A percentile compares a stretch with the other conserved stretches of the same genome.
Evolutionary conservation across 139 green algal genomes (phyloP).

Genomic region (Nannochloris sp.): DNA sequence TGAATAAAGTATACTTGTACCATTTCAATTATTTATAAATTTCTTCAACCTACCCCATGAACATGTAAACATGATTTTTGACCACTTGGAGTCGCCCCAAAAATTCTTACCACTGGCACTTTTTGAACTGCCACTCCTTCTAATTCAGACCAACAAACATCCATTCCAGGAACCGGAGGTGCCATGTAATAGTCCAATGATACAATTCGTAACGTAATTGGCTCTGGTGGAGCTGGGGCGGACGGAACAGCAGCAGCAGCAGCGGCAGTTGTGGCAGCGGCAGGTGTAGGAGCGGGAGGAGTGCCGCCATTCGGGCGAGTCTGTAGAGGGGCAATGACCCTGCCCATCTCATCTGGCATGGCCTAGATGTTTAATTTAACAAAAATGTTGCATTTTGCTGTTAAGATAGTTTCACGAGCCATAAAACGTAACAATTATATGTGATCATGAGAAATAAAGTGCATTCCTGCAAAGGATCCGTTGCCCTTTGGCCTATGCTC

Average conservation of each 20-base stretch:
- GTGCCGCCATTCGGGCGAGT: neutral
- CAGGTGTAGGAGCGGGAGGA: neutral
- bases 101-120: conserved; percentile 89
- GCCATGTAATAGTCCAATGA: conserved; percentile 82
- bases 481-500: too few relatives aligned
- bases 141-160: conserved; percentile 58
- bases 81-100: conserved; percentile 75
- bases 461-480: too few relatives aligned
- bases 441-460: too few relatives aligned
- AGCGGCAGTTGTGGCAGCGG: too few relatives aligned
- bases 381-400: too few relatives aligned
- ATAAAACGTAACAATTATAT: too few relatives aligned
- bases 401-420: too few relatives aligned
- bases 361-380: neutral
- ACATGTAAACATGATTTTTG: conserved; percentile 88
- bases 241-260: too few relatives aligned
- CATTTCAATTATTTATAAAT: too few relatives aligned
- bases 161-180: conserved; percentile 62
- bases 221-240: conserved; percentile 1
- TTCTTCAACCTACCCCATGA: too few relatives aligned
- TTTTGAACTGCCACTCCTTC: conserved; percentile 46
- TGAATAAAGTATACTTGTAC: too few relatives aligned
- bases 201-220: conserved; percentile 44
- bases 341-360: neutral
- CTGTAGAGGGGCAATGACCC: neutral